Evolutionary conservation across 805 yeast species (phyloP).

Genomic region (Blastobotrys mokoenaii): DNA sequence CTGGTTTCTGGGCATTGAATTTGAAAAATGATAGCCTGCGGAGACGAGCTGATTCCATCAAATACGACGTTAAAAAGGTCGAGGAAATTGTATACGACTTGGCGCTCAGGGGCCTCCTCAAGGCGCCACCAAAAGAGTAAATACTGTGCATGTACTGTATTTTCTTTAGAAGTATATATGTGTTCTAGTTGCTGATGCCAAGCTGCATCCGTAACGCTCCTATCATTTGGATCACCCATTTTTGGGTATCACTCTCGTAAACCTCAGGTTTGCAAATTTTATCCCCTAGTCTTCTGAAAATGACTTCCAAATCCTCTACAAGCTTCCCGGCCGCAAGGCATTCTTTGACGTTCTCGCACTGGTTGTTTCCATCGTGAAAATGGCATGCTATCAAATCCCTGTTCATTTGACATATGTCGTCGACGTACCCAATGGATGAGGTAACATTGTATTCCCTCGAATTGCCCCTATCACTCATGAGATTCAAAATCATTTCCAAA

Average conservation of each 20-base stretch:
- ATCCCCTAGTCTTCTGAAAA: constrained; percentile 2
- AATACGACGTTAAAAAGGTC: constrained; percentile 27
- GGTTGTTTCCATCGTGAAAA: no score
- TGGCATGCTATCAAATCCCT: no score
- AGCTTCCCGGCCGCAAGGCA: no score
- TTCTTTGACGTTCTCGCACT: no score
- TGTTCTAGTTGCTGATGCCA: constrained; percentile 12
- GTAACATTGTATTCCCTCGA: no score
- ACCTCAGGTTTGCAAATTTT: constrained; percentile 3
- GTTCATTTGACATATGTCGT: no score
- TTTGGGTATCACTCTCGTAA: constrained; percentile 12
- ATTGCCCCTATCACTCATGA: no score
- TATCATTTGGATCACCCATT: constrained; percentile 17
- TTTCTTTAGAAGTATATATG: background rate
- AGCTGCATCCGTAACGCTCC: constrained; percentile 15
- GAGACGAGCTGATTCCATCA: constrained; percentile 23
- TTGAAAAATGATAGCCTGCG: constrained; percentile 26
- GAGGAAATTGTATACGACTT: constrained; percentile 27
- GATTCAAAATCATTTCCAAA: no score
- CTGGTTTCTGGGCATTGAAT: constrained; percentile 22
- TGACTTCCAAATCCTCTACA: no score
- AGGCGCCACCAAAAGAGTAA: background rate
- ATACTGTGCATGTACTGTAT: background rate
- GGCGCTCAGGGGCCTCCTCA: constrained; percentile 15
- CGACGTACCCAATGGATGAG: no score